phyloP scores from a whole-genome alignment of 306 rosid species.

The Aeschynomene evenia region DNA sequence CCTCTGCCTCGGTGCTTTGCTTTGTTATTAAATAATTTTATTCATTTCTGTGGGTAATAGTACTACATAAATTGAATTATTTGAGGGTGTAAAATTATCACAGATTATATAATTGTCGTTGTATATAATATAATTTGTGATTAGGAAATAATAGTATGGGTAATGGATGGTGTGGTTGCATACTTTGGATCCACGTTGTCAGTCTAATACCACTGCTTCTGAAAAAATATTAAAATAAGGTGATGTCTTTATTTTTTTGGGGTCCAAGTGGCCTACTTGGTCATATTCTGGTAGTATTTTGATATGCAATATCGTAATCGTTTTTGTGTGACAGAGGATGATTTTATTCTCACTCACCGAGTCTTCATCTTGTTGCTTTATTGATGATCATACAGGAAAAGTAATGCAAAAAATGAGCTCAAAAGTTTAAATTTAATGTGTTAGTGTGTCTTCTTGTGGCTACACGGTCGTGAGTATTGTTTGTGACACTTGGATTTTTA shows the following conservation, averaged over 20 bases:
- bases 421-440: too few species aligned
- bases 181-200: not conserved
- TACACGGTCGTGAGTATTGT: too few species aligned
- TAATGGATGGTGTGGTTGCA: not conserved
- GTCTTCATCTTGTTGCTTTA: not conserved
- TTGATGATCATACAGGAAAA: not conserved
- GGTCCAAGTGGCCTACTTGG: too few species aligned
- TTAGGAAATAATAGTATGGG: not conserved
- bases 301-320: constrained; percentile 21
- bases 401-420: too few species aligned
- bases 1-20: too few species aligned
- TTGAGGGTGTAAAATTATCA: not conserved
- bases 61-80: not conserved
- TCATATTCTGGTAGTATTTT: constrained; percentile 14
- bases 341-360: not conserved
- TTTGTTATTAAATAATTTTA: too few species aligned
- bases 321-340: not conserved
- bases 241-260: too few species aligned
- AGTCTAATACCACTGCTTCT: not conserved
- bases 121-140: not conserved
- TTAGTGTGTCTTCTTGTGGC: too few species aligned
- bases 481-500: too few species aligned
- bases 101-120: not conserved
- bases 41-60: too few species aligned
- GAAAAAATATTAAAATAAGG: too few species aligned